phyloP scores from a whole-genome alignment of 169 alveolate genomes.

The Sarcocystis neurona region DNA sequence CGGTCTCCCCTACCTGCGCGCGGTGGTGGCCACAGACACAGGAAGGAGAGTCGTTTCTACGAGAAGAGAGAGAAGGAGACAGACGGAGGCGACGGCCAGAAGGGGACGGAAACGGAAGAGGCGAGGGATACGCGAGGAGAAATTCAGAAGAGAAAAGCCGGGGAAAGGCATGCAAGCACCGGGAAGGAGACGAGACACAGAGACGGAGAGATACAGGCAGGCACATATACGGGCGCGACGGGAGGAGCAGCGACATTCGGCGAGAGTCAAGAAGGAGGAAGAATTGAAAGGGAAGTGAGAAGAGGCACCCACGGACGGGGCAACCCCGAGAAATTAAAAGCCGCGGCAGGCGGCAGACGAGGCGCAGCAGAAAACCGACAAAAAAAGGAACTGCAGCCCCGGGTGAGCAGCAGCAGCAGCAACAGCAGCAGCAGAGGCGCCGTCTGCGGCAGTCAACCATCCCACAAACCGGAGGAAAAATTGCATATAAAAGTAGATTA shows the following conservation, averaged over 20 bases:
- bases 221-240: not conserved
- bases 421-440: conserved; percentile 25
- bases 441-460: conserved; percentile 21
- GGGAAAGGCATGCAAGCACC: not conserved
- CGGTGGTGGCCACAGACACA: not conserved
- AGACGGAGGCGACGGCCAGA: no score
- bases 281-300: not conserved
- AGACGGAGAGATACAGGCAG: not conserved
- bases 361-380: not conserved
- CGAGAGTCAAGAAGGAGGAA: not conserved
- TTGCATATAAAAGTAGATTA: no score
- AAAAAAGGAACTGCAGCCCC: no score
- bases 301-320: conserved; percentile 11
- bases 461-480: not conserved
- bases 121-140: no score
- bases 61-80: not conserved
- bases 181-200: not conserved
- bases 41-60: not conserved
- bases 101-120: no score
- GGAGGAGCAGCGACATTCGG: conserved; percentile 9
- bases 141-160: no score
- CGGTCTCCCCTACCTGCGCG: conserved; percentile 60
- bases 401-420: not conserved
- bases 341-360: no score
- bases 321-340: no score